These are phyloP conservation scores for Sugiyamaella castrensis DNA, from an alignment of 1,139 yeast species.

Conservation along the genomic window DNA sequence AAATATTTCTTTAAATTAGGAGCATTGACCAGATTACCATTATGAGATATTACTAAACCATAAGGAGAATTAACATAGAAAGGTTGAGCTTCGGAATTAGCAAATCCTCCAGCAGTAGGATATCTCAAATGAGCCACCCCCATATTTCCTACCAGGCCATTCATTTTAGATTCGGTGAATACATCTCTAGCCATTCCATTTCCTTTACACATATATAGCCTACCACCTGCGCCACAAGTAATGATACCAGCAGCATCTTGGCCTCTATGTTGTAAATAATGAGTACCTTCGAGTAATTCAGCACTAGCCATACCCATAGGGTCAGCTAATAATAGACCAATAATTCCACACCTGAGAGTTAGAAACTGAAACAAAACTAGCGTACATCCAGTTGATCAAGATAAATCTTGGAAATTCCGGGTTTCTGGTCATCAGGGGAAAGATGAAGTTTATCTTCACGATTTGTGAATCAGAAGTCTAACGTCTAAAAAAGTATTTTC, in stretches of 20 bases:
- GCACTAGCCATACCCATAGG: conserved; percentile 73
- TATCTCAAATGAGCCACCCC: conserved; percentile 93
- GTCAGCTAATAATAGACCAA: conserved; percentile 83
- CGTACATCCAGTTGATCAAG: background rate
- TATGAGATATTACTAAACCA: conserved; percentile 86
- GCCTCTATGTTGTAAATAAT: conserved; percentile 94
- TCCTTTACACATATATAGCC: conserved; percentile 96
- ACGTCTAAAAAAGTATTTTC: conserved; percentile 42
- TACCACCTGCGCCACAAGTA: conserved; percentile 91
- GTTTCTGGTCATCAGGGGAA: conserved; percentile 29
- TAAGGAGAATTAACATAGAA: conserved; percentile 97
- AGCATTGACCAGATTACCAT: conserved; percentile 92
- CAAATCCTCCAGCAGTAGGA: conserved; percentile 98
- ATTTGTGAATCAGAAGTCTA: conserved; percentile 48
- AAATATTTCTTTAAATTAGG: conserved; percentile 69
- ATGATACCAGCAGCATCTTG: conserved; percentile 99
- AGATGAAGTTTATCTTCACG: conserved; percentile 40
- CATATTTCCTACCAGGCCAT: conserved; percentile 84
- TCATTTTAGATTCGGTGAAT: conserved; percentile 78
- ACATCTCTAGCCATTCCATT: conserved; percentile 99
- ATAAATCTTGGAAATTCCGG: background rate
- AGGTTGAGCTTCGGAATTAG: conserved; percentile 98
- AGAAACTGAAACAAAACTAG: conserved; percentile 1
- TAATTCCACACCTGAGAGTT: conserved; percentile 76
- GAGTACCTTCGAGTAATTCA: conserved; percentile 88